Percentiles rank a stretch among this genome's conserved stretches.
Evolutionary conservation across 1,139 yeast genomes (phyloP).

Genomic region (Debaryomycetaceae sp.): DNA sequence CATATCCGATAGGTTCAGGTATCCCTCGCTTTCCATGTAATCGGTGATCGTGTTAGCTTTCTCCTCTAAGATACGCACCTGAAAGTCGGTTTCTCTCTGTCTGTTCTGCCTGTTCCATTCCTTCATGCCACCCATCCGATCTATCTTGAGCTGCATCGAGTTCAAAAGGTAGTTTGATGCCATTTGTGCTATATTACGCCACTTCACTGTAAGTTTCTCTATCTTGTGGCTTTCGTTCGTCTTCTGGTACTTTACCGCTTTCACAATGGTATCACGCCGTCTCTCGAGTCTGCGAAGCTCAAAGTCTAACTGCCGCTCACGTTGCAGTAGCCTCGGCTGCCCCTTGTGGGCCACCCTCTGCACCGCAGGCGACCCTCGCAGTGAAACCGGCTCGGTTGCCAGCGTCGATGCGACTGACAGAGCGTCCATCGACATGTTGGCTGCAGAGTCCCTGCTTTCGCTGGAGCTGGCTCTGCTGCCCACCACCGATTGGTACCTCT

Average conservation of each 20-base stretch:
- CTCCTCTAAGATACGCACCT: conserved; percentile 4
- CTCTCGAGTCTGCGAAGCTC: conserved; percentile 8
- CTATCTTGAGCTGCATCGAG: conserved; percentile 11
- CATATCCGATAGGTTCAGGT: conserved; percentile 7
- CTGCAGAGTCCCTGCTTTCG: not conserved
- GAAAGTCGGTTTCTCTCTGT: conserved; percentile 5
- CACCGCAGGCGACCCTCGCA: not conserved
- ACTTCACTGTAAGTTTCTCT: conserved; percentile 9
- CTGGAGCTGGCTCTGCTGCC: not conserved
- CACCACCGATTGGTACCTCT: not conserved
- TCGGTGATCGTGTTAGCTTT: conserved; percentile 4
- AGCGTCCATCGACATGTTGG: not conserved
- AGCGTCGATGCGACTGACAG: not conserved
- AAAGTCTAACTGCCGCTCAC: conserved; percentile 8
- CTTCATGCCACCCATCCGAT: conserved; percentile 10
- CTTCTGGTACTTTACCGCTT: conserved; percentile 10
- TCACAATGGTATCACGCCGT: conserved; percentile 10
- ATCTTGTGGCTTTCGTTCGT: conserved; percentile 7
- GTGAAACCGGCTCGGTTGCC: not conserved
- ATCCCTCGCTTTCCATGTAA: conserved; percentile 10
- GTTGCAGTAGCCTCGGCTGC: not conserved
- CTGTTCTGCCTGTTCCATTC: conserved; percentile 8
- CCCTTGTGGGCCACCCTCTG: not conserved
- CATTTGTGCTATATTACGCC: conserved; percentile 11
- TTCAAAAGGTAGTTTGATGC: conserved; percentile 14